Conservation (phyloP, 2,329 filamentous ascomycete species). For the Geosmithia morbida region DNA sequence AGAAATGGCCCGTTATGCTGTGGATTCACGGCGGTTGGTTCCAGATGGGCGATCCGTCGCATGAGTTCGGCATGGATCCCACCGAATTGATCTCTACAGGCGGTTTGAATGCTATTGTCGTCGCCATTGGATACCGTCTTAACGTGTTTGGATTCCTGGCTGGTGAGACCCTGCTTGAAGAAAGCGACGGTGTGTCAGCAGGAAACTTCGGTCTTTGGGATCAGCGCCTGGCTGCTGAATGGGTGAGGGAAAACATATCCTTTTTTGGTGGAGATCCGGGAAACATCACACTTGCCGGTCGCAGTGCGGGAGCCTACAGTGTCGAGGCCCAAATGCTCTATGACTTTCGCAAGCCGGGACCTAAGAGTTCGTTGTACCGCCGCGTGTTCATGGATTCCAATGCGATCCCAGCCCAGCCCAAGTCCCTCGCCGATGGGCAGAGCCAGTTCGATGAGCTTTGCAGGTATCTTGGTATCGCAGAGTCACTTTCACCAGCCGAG, state of each 20-base stretch:
- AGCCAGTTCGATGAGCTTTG: conserved; percentile 27
- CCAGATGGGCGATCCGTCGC: conserved; percentile 26
- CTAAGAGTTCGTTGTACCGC: conserved; percentile 12
- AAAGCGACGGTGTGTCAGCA: conserved; percentile 6
- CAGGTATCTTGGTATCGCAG: conserved; percentile 14
- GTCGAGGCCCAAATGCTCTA: conserved; percentile 24
- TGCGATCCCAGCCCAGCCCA: conserved; percentile 27
- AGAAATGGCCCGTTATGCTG: conserved; percentile 17
- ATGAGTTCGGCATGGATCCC: conserved; percentile 24
- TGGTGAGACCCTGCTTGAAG: conserved; percentile 17
- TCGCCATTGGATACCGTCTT: conserved; percentile 27
- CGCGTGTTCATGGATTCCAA: conserved; percentile 28
- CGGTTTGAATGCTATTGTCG: conserved; percentile 21
- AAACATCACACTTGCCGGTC: conserved; percentile 28
- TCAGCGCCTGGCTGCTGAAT: conserved; percentile 32
- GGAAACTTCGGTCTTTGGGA: conserved; percentile 29
- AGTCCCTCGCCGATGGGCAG: conserved; percentile 18
- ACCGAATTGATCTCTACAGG: conserved; percentile 24
- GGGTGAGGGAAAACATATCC: conserved; percentile 31
- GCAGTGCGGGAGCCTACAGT: conserved; percentile 27
- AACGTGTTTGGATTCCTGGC: conserved; percentile 34
- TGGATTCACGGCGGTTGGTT: conserved; percentile 31
- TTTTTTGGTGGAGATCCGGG: conserved; percentile 27
- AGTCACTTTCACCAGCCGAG: conserved; percentile 6
- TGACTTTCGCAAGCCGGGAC: conserved; percentile 10